Conservation (phyloP, 768 basidiomycete species). For the Terana coerulea region DNA sequence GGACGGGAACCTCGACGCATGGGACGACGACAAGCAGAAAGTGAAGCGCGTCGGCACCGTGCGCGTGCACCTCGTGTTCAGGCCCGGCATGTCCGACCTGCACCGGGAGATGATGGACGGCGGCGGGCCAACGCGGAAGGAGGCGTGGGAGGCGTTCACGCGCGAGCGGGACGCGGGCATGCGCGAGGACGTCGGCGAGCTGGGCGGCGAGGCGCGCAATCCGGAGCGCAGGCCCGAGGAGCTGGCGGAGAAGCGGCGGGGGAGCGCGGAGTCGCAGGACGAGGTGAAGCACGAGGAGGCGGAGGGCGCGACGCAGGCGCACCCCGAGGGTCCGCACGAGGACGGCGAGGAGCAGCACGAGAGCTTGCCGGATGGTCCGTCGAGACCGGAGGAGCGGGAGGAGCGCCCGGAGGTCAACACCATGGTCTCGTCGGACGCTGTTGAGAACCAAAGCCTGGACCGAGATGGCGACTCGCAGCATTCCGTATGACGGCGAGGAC, state of each 20-base stretch:
- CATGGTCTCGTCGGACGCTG: conserved; percentile 11
- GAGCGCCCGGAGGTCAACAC: conserved; percentile 6
- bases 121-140: conserved; percentile 20
- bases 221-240: conserved; percentile 16
- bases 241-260: conserved; percentile 4
- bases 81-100: conserved; percentile 25
- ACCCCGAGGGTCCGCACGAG: too few species aligned
- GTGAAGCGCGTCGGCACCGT: conserved; percentile 25
- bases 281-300: neutral
- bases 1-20: conserved; percentile 25
- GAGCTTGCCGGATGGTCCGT: too few species aligned
- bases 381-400: too few species aligned
- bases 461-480: conserved; percentile 11
- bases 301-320: neutral
- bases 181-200: conserved; percentile 19
- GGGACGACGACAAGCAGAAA: conserved; percentile 26
- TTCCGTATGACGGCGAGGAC: conserved; percentile 21
- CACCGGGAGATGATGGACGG: conserved; percentile 22
- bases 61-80: conserved; percentile 23
- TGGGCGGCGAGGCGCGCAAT: conserved; percentile 14
- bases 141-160: conserved; percentile 26
- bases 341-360: too few species aligned
- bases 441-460: conserved; percentile 6
- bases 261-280: neutral
- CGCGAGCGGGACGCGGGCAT: conserved; percentile 21